These are phyloP conservation scores for Epichloe aotearoae DNA, from an alignment of 2,329 filamentous ascomycete species.

Conservation along the genomic window DNA sequence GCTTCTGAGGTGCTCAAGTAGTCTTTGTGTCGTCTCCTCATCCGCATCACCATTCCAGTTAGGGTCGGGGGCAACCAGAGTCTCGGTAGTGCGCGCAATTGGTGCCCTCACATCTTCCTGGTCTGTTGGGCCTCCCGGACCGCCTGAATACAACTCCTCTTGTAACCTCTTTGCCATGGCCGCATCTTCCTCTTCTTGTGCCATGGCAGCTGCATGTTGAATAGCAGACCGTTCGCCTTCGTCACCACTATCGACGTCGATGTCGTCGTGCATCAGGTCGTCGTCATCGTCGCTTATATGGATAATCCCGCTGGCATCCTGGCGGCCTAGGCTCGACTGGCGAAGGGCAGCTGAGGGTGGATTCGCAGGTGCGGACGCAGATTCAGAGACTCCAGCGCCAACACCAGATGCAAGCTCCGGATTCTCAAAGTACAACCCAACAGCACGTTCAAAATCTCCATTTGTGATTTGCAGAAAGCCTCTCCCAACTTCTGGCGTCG, in stretches of 20 bases:
- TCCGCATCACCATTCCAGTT: constrained; percentile 29
- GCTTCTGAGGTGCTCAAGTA: constrained; percentile 52
- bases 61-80: constrained; percentile 58
- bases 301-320: constrained; percentile 35
- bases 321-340: constrained; percentile 15
- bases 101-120: constrained; percentile 67
- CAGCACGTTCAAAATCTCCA: constrained; percentile 70
- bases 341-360: constrained; percentile 18
- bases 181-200: constrained; percentile 73
- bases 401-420: constrained; percentile 47
- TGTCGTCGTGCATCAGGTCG: constrained; percentile 22
- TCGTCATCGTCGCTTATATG: constrained; percentile 69
- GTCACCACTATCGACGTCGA: constrained; percentile 19
- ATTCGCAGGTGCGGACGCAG: constrained; percentile 5
- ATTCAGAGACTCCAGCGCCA: constrained; percentile 18
- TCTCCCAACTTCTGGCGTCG: constrained; percentile 58
- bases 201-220: constrained; percentile 28
- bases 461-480: constrained; percentile 80
- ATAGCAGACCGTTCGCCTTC: constrained; percentile 28
- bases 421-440: constrained; percentile 83
- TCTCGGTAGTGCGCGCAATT: constrained; percentile 84
- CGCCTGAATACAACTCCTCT: constrained; percentile 69
- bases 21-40: constrained; percentile 43
- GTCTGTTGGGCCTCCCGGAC: constrained; percentile 26
- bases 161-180: constrained; percentile 86